These are phyloP conservation scores for Cenococcum geophilum DNA, from an alignment of 495 filamentous ascomycete species.

Conservation along the genomic window DNA sequence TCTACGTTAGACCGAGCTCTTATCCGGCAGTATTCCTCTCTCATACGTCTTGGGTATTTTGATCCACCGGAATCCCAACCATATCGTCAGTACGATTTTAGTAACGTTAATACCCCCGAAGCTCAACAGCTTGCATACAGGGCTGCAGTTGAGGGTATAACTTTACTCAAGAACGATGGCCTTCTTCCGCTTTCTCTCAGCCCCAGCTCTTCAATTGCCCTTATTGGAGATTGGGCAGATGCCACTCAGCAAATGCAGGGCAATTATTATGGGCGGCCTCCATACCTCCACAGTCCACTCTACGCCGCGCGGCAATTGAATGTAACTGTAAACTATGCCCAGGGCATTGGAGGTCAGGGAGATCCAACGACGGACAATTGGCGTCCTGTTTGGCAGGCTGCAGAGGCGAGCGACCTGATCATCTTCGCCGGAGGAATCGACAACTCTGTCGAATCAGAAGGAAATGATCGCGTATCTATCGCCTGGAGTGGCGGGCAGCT, in stretches of 20 bases:
- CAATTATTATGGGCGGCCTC: conserved; percentile 53
- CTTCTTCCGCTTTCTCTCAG: conserved; percentile 45
- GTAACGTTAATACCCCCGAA: conserved; percentile 47
- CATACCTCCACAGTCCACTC: conserved; percentile 51
- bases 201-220: conserved; percentile 43
- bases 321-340: conserved; percentile 47
- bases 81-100: conserved; percentile 50
- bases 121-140: conserved; percentile 52
- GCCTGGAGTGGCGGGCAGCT: conserved; percentile 55
- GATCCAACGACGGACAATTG: conserved; percentile 37
- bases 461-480: conserved; percentile 50
- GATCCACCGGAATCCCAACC: conserved; percentile 42
- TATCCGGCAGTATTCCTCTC: conserved; percentile 50
- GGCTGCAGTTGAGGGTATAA: conserved; percentile 54
- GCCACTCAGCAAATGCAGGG: conserved; percentile 57
- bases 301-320: conserved; percentile 44
- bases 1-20: conserved; percentile 49
- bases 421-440: conserved; percentile 56
- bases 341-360: conserved; percentile 42
- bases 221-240: conserved; percentile 56
- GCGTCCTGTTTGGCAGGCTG: conserved; percentile 40
- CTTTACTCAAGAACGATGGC: conserved; percentile 58
- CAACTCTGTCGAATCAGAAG: conserved; percentile 51
- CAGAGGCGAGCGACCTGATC: conserved; percentile 49
- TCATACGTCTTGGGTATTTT: conserved; percentile 56